phyloP scores from a whole-genome alignment of 192 early-diverging fungal species.

The Nowakowskiella sp. region DNA sequence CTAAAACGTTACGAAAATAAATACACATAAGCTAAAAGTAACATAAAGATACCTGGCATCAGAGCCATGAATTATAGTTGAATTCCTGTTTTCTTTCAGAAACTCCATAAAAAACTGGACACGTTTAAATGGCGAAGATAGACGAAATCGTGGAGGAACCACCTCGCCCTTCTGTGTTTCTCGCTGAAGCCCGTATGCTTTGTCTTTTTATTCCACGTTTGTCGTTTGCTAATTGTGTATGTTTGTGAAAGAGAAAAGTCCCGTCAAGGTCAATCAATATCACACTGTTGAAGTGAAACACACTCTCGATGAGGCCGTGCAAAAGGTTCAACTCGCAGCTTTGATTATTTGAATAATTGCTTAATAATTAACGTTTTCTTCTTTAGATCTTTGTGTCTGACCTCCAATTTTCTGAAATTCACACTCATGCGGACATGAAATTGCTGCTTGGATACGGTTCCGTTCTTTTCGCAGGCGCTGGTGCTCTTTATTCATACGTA shows the following conservation, averaged over 20 bases:
- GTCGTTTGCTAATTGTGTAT: too few species aligned
- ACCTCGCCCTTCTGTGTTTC: too few species aligned
- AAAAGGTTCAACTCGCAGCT: slow-evolving; percentile 12
- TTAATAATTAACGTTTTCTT: slow-evolving; percentile 3
- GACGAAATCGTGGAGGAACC: too few species aligned
- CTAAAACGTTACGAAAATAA: too few species aligned
- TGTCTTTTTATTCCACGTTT: too few species aligned
- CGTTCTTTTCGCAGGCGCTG: slow-evolving; percentile 62
- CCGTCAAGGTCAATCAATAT: slow-evolving; percentile 26
- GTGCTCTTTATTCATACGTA: slow-evolving; percentile 28
- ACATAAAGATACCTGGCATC: too few species aligned
- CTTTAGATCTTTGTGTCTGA: slow-evolving; percentile 28
- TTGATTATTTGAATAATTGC: neutral
- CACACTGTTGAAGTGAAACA: slow-evolving; percentile 37
- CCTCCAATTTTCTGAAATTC: slow-evolving; percentile 45
- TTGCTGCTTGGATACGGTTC: slow-evolving; percentile 73
- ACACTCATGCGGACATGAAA: slow-evolving; percentile 74
- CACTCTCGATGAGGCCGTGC: slow-evolving; percentile 30
- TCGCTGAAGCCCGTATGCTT: too few species aligned
- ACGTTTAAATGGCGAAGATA: too few species aligned
- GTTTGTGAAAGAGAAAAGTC: slow-evolving; percentile 17
- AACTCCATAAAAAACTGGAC: too few species aligned
- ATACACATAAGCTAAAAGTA: too few species aligned
- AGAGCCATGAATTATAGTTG: too few species aligned
- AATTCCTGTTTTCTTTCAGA: too few species aligned